Percentiles rank a stretch among this genome's conserved stretches.
Evolutionary conservation across 257 asterid genomes (phyloP).

Genomic region (Primulina huaijiensis): DNA sequence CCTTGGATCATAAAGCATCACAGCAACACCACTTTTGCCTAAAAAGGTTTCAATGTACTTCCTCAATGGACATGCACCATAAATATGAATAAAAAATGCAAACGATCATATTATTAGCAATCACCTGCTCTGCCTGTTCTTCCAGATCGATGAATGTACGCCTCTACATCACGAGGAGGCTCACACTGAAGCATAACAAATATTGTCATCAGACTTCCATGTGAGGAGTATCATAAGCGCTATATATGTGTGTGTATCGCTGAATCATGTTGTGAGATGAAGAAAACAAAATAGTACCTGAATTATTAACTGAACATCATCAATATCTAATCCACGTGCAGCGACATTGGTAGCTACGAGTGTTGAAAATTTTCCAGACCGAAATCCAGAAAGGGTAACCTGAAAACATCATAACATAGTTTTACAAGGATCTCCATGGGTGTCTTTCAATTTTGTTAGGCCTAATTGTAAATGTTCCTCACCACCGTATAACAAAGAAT

Average conservation of each 20-base stretch:
- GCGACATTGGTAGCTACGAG: slow-evolving; percentile 98
- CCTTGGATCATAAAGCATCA: slow-evolving; percentile 94
- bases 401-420: slow-evolving; percentile 29
- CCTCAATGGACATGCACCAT: slow-evolving; percentile 16
- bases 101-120: slow-evolving; percentile 20
- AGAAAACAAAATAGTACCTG: slow-evolving; percentile 49
- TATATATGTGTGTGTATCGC: too few species aligned
- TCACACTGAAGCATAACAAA: slow-evolving; percentile 60
- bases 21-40: slow-evolving; percentile 93
- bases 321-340: slow-evolving; percentile 95
- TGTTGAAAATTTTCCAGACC: slow-evolving; percentile 79
- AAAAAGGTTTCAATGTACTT: slow-evolving; percentile 18
- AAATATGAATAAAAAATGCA: background rate
- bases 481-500: background rate
- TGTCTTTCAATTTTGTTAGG: background rate
- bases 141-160: slow-evolving; percentile 98
- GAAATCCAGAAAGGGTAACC: slow-evolving; percentile 85
- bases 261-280: background rate
- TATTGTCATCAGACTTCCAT: slow-evolving; percentile 18
- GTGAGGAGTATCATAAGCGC: background rate
- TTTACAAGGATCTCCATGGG: background rate
- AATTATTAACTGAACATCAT: slow-evolving; percentile 89
- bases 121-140: slow-evolving; percentile 97
- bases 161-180: slow-evolving; percentile 96
- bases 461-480: background rate